Evolutionary conservation across 2,329 filamentous ascomycete genomes (phyloP), one percentile per base, ranked within the genome.

Genomic region (Basipetospora chlamydospora): DNA sequence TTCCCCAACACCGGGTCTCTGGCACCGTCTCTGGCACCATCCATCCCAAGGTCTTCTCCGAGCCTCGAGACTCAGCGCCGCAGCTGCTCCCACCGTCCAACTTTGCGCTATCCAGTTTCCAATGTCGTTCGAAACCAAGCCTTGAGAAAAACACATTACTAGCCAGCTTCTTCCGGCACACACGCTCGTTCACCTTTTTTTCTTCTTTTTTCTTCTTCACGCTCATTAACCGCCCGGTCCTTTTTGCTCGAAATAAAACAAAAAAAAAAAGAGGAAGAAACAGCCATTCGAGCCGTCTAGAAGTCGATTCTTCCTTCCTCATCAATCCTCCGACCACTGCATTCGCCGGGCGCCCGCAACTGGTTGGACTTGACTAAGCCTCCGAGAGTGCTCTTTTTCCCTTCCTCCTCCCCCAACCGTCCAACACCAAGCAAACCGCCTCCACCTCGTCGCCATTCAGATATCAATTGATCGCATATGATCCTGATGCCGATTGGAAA

Each of bases 41-140:
- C n/a, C 35, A 20, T 26, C 15, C n/a, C 21, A 30, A 12, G 20
- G 22, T 29, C 16, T 28, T 21, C 17, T 18, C 5, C 18, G 11
- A 23, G 25, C 34, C 28, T 17, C n/a, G n/a, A n/a, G n/a, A n/a
- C n/a, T n/a, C n/a, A n/a, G n/a, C n/a, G n/a, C n/a, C n/a, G n/a
- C n/a, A n/a, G n/a, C n/a, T n/a, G n/a, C n/a, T n/a, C n/a, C n/a
- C n/a, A n/a, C n/a, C n/a, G n/a, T n/a, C n/a, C n/a, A n/a, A n/a
- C n/a, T n/a, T n/a, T n/a, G n/a, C n/a, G n/a, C n/a, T n/a, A n/a
- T n/a, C n/a, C n/a, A n/a, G n/a, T n/a, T n/a, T 28, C 21, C 38
- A 43, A 37, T 44, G 39, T 23, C 33, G 43, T 35, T 28, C 45
- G 51, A 51, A 51, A 43, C 43, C 42, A 42, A 30, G 20, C 11